A percentile compares a stretch with the other conserved stretches of the same genome.
These are phyloP conservation scores for Cryptococcus neoformans DNA, from an alignment of 1,284 basidiomycete species.

Conservation along the genomic window DNA sequence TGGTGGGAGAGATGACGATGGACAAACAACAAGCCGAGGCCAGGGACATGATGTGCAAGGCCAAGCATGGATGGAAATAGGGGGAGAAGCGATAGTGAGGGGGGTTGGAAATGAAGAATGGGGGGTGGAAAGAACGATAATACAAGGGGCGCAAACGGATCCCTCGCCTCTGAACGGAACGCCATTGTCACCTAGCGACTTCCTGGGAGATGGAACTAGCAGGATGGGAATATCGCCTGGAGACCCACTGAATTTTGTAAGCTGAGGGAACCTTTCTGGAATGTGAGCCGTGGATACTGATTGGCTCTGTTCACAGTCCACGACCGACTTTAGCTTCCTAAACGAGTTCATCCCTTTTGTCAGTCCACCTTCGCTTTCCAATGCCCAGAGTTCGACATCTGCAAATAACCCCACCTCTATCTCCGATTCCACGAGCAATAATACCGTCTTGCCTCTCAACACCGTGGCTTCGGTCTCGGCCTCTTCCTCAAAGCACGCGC, in stretches of 20 bases:
- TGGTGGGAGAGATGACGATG: not conserved
- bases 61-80: no score
- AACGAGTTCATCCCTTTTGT: constrained; percentile 18
- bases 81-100: no score
- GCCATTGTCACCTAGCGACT: constrained; percentile 2
- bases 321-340: constrained; percentile 19
- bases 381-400: no score
- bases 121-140: not conserved
- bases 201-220: not conserved
- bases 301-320: not conserved
- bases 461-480: not conserved
- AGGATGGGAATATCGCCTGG: constrained; percentile 5
- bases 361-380: not conserved
- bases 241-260: not conserved
- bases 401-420: not conserved
- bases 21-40: not conserved
- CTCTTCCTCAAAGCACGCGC: not conserved
- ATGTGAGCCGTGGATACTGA: not conserved
- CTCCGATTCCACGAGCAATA: constrained; percentile 4
- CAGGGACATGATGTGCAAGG: no score
- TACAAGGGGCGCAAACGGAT: not conserved
- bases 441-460: constrained; percentile 1
- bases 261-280: not conserved
- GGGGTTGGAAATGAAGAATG: no score
- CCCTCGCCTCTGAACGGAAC: not conserved